Percentiles rank a stretch among this genome's conserved stretches.
These are phyloP conservation scores for Rusavskia elegans DNA, from an alignment of 495 filamentous ascomycete species.

Conservation along the genomic window DNA sequence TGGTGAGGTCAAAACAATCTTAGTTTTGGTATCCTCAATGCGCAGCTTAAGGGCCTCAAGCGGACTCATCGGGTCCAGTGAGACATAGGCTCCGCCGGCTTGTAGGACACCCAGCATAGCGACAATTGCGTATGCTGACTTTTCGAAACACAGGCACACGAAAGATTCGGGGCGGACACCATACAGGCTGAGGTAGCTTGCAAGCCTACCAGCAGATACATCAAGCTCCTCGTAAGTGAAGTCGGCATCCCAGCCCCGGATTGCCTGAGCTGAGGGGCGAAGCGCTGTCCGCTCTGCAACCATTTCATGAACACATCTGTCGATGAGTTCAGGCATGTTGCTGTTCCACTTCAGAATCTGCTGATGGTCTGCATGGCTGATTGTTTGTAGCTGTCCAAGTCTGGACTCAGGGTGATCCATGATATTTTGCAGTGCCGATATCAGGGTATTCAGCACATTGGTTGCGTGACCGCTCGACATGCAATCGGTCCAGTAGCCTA, in stretches of 20 bases:
- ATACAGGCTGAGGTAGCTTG: slow-evolving; percentile 24
- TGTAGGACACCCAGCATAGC: slow-evolving; percentile 27
- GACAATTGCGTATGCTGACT: slow-evolving; percentile 25
- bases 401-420: slow-evolving; percentile 16
- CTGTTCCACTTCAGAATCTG: slow-evolving; percentile 31
- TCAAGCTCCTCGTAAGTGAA: slow-evolving; percentile 36
- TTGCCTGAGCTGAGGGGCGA: slow-evolving; percentile 22
- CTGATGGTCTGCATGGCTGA: slow-evolving; percentile 22
- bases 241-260: slow-evolving; percentile 32
- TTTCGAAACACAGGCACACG: slow-evolving; percentile 25
- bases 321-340: slow-evolving; percentile 18
- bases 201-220: slow-evolving; percentile 27
- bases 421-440: slow-evolving; percentile 29
- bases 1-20: slow-evolving; percentile 29
- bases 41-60: slow-evolving; percentile 21
- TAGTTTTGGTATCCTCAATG: slow-evolving; percentile 22
- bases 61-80: slow-evolving; percentile 15
- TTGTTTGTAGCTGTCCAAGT: slow-evolving; percentile 21
- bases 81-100: slow-evolving; percentile 29
- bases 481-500: slow-evolving; percentile 41
- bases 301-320: slow-evolving; percentile 28
- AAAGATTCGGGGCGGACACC: slow-evolving; percentile 23
- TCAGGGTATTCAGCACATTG: slow-evolving; percentile 34
- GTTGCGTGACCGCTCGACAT: slow-evolving; percentile 32
- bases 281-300: slow-evolving; percentile 23